Base-by-base conservation (phyloP, 495 filamentous ascomycete species). In the Rostrohypoxylon terebratum region DNA sequence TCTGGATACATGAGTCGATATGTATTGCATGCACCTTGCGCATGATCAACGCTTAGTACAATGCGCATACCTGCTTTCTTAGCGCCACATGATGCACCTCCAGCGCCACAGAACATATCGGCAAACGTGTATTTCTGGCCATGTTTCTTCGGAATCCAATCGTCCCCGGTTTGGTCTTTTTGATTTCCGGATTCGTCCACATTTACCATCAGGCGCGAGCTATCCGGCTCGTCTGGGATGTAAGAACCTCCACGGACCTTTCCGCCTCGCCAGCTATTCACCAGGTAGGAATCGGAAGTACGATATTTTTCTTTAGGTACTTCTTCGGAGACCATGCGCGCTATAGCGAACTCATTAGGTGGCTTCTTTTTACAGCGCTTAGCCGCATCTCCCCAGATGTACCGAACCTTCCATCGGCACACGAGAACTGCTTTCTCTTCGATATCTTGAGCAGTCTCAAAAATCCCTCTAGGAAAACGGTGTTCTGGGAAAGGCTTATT, bases 101-200 rank as follows among this genome's bases (percentile, higher is more conserved):
- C 94, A 34, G 86, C 91, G 3, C 94, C 93, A 60, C 90, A 92
- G 71, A 94, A 94, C 1, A 83, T 84, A 73, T 96, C 93, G 0
- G 87, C 90, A 31, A 92, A 89, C 0, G 88, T 89, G 61, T 93
- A 94, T 23, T 77, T 61, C 11, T 86, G 83, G 0, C 77, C 79
- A 0, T 34, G 75, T 4, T 71, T 73, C 62, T 55, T 75, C 20
- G 44, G 42, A 10, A 71, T 68, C 59, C 66, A 54, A 0, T 42
- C 16, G 13, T 61, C 31, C 6, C 59, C 59, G 0, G 36, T 31
- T 23, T 8, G 11, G 18, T 8, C 54, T 9, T 55, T 8, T n/a
- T 73, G 59, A 23, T n/a, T 38, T 4, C 31, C 38, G n/a, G 50
- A 10, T 16, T n/a, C 54, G 14, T 72, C 72, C 9, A 75, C 10